Base-by-base conservation (phyloP, 169 alveolate genomes). In the Plasmodium gonderi region DNA sequence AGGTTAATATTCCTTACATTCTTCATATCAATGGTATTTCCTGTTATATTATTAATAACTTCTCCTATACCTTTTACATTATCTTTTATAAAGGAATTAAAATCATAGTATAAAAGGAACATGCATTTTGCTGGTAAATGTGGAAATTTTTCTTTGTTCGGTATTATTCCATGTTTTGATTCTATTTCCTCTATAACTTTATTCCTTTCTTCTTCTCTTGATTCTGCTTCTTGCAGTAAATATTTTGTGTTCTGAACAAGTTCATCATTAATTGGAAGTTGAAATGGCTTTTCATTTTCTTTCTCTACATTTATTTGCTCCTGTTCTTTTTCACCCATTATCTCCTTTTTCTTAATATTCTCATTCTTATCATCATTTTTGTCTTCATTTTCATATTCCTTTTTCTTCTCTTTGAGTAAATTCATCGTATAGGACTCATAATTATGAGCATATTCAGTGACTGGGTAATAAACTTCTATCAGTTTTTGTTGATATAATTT, bases 401-500 rank as follows among this genome's bases (percentile, higher is more conserved):
- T 51, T 23, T 76, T 2, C 45, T 75, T 76, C 33, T 90, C 74
- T 20, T 77, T 77, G 12, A 77, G 60, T n/a, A 64, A n/a, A 12
- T 65, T 38, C 3, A 87, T 38, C 17, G 91, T 90, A 45, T 90
- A 14, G 14, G 76, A 0, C 42, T 90, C 94, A 44, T 90, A 76
- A 69, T 79, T 26, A 23, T 78, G 78, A 29, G 91, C 60, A 69
- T 90, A 90, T 47, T 67, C 44, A 17, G 26, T 23, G 8, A 42
- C 40, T 2, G 26, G 80, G 44, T 77, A 78, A 54, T 77, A 90
- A 1, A 69, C 75, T 79, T 90, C 94, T 77, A 90, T 44, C 76
- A 90, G 40, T 77, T 90, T 90, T 26, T 90, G 94, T 49, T 79
- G 94, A 44, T 90, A 79, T 29, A 79, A 38, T 42, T 90, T 76